A percentile compares a stretch with the other conserved stretches of the same genome.
Conservation (phyloP, 163 green algal species). For the Scenedesmus sp. region DNA sequence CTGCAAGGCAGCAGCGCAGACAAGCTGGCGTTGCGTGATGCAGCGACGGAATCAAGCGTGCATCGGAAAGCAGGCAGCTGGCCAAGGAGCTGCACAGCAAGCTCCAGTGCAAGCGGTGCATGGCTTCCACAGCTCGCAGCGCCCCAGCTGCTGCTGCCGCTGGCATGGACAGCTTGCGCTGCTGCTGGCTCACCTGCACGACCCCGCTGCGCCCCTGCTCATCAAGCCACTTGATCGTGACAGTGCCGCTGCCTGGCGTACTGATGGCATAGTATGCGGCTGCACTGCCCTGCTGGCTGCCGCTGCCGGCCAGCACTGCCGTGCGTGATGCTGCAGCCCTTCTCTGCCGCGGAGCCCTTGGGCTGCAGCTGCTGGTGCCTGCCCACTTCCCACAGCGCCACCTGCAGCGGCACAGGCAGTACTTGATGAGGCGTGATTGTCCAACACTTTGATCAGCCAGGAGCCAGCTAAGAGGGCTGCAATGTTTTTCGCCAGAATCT, state of each 20-base stretch:
- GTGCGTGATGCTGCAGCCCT: slow-evolving; percentile 6
- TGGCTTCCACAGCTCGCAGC: no score
- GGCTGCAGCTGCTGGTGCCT: background rate
- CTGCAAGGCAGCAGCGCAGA: slow-evolving; percentile 52
- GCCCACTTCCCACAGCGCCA: slow-evolving; percentile 33
- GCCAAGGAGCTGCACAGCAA: background rate
- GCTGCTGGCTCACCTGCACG: slow-evolving; percentile 58
- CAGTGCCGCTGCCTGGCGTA: slow-evolving; percentile 35
- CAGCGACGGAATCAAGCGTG: no score
- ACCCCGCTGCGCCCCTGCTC: slow-evolving; percentile 63
- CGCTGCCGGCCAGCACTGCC: background rate
- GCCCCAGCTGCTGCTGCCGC: background rate
- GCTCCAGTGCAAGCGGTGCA: no score
- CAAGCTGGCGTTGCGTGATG: background rate
- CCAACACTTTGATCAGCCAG: background rate
- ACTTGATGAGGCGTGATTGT: background rate
- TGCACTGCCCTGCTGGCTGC: background rate
- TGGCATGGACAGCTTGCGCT: background rate
- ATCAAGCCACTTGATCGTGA: slow-evolving; percentile 68
- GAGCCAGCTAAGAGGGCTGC: background rate
- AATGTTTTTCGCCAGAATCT: no score
- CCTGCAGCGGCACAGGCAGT: background rate
- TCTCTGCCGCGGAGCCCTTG: background rate
- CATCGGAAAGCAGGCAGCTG: background rate
- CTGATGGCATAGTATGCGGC: slow-evolving; percentile 18